Percentiles rank a stretch among this genome's conserved stretches.
These are phyloP conservation scores for Paspalum vaginatum DNA, from an alignment of 176 grass and related monocot genomes.

Conservation along the genomic window DNA sequence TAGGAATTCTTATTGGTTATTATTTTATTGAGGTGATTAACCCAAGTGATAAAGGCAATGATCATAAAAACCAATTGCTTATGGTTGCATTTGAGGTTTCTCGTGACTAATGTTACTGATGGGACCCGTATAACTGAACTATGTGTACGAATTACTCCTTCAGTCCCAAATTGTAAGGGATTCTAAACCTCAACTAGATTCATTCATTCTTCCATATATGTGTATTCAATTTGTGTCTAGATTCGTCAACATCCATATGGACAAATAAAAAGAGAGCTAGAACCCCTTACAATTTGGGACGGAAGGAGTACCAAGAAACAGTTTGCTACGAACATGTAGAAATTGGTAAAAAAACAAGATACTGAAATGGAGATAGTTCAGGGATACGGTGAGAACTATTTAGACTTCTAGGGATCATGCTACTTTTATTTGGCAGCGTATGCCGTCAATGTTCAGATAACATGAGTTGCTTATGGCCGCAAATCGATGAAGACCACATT, in stretches of 20 bases:
- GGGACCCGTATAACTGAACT: constrained; percentile 25
- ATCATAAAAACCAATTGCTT: neutral
- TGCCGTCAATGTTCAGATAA: constrained; percentile 9
- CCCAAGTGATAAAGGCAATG: neutral
- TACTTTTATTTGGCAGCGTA: constrained; percentile 12
- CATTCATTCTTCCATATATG: too few relatives aligned
- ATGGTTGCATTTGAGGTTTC: constrained; percentile 19
- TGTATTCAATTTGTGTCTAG: too few relatives aligned
- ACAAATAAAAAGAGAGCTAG: too few relatives aligned
- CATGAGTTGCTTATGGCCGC: neutral
- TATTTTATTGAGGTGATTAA: constrained; percentile 3
- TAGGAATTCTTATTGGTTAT: constrained; percentile 12
- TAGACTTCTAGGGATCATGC: neutral
- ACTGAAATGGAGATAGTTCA: constrained; percentile 4
- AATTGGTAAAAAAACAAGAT: neutral
- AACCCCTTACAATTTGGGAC: too few relatives aligned
- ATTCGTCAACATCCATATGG: too few relatives aligned
- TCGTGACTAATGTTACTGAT: neutral
- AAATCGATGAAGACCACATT: constrained; percentile 1
- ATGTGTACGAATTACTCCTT: neutral
- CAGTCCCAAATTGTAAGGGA: too few relatives aligned
- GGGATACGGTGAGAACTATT: neutral
- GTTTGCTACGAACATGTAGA: neutral
- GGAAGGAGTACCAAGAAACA: too few relatives aligned
- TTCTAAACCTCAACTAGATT: too few relatives aligned